Evolutionary conservation across 1,284 basidiomycete genomes (phyloP), one percentile per base, ranked within the genome.

Genomic region (Vanrija sp.): DNA sequence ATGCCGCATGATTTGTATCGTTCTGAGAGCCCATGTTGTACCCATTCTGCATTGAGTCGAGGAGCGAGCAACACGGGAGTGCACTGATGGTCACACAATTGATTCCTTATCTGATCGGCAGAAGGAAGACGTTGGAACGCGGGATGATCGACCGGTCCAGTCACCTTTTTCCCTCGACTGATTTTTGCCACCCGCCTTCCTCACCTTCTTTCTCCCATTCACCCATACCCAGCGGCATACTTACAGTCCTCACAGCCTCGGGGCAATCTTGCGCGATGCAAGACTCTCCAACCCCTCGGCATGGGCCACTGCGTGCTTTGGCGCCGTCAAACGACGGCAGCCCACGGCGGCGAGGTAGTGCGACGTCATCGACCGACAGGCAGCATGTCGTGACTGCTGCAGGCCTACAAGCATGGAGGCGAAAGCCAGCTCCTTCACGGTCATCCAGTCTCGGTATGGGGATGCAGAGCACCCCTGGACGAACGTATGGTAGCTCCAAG

Each of bases 391-490:
- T 56, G 46, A 46, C 49, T 14, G 34, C 34, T 15, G 34, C 34
- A 34, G 34, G 34, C 9, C 12, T 34, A 12, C 34, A 34, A 15
- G 50, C 15, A 19, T 46, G 29, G 45, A 28, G n/a, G 39, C 43
- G 8, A 26, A 18, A 42, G 29, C 29, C n/a, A n/a, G 12, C 7
- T 6, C 25, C 15, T 42, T 38, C 15, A 12, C 5, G 8, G 5
- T 28, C 46, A 12, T 47, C 51, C 4, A 47, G 56, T 1, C 39
- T 62, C 19, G 65, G 65, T 2, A 67, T 67, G 65, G 64, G 62
- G 4, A 65, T 67, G 64, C 46, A 55, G 38, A 54, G 60, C 10
- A 67, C 65, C 3, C 65, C 65, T 12, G 64, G 55, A 1, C 57
- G 51, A 38, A 55, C 43, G 54, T 8, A 54, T 25, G 15, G 29